phyloP scores from a whole-genome alignment of 305 asterid species.

The Fraxinus dipetala region DNA sequence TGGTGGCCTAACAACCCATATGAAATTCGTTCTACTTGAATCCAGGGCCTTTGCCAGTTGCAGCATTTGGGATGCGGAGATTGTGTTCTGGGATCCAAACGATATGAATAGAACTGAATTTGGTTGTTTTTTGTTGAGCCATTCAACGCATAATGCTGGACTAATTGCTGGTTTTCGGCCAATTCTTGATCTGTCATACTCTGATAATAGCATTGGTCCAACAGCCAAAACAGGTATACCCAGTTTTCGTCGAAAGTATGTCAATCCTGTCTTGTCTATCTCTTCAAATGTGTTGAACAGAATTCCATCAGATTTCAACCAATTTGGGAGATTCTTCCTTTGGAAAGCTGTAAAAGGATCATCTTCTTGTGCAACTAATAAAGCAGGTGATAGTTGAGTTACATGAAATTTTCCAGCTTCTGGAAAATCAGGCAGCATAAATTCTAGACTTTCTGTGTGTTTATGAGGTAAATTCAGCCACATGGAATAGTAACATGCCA shows the following conservation, averaged over 20 bases:
- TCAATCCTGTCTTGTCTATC: conserved; percentile 40
- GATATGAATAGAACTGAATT: conserved; percentile 49
- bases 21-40: conserved; percentile 33
- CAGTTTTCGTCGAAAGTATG: conserved; percentile 40
- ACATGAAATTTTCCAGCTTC: conserved; percentile 51
- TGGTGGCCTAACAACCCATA: conserved; percentile 66
- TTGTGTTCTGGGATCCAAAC: conserved; percentile 51
- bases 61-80: conserved; percentile 56
- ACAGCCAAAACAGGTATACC: conserved; percentile 46
- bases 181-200: conserved; percentile 25
- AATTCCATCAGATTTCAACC: conserved; percentile 41
- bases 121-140: conserved; percentile 37
- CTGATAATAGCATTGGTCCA: conserved; percentile 45
- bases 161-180: conserved; percentile 21
- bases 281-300: conserved; percentile 47
- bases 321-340: conserved; percentile 33
- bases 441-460: conserved; percentile 28
- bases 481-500: conserved; percentile 52
- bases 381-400: conserved; percentile 31
- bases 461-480: conserved; percentile 62
- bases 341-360: conserved; percentile 33
- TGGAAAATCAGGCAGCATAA: conserved; percentile 48
- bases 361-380: conserved; percentile 30
- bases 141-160: conserved; percentile 33
- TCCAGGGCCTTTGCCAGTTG: conserved; percentile 57